Conservation (phyloP, 208 protist species). For the Trypanosoma rangeli region DNA sequence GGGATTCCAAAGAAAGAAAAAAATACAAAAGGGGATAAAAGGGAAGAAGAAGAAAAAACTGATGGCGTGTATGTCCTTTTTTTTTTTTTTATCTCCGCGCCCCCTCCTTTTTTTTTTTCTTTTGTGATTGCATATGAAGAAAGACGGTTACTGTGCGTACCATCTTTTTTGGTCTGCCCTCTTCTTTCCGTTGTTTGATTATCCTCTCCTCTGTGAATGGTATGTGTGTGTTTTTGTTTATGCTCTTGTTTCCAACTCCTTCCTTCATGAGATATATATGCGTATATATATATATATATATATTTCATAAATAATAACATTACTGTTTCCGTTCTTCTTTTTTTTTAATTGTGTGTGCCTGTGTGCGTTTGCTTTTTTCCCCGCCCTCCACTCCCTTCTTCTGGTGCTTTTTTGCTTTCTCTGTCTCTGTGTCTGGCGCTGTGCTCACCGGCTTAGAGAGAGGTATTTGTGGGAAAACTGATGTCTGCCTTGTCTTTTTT, state of each 20-base stretch:
- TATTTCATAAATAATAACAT: too few relatives aligned
- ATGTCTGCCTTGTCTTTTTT: neutral
- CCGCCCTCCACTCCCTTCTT: too few relatives aligned
- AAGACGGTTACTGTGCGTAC: slow-evolving; percentile 11
- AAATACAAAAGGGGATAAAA: neutral
- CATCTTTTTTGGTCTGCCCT: neutral
- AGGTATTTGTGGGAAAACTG: neutral
- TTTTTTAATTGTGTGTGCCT: too few relatives aligned
- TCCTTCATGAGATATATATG: neutral
- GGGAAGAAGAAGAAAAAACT: neutral
- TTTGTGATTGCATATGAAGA: slow-evolving; percentile 10
- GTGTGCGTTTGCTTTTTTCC: too few relatives aligned
- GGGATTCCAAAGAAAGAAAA: neutral
- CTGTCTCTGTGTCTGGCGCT: slow-evolving; percentile 7
- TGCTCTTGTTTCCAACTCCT: neutral
- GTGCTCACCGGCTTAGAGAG: neutral
- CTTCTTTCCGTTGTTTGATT: slow-evolving; percentile 14
- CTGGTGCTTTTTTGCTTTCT: slow-evolving; percentile 1
- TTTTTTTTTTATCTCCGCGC: too few relatives aligned
- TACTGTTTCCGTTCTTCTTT: too few relatives aligned
- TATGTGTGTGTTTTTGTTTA: too few relatives aligned
- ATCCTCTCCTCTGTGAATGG: neutral
- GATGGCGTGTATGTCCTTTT: slow-evolving; percentile 14
- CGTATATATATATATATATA: too few relatives aligned
- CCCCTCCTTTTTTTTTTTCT: too few relatives aligned